phyloP scores from a whole-genome alignment of 2,329 filamentous ascomycete genomes.

The Exophiala dermatitidis region DNA sequence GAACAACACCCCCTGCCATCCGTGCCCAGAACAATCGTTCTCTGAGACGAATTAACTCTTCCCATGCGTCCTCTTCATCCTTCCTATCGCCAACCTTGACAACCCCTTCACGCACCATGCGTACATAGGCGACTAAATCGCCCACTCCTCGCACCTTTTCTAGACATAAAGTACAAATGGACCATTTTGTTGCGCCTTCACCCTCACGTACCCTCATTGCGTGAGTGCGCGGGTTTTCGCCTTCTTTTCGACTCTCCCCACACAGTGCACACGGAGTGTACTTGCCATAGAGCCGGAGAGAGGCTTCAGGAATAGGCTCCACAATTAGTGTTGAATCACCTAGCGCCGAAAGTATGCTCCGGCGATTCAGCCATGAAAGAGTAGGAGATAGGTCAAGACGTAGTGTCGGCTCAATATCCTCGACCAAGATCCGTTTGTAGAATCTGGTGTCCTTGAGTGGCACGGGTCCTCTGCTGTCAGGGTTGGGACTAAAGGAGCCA shows the following conservation, averaged over 20 bases:
- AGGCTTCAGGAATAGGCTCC: constrained; percentile 66
- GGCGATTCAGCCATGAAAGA: constrained; percentile 85
- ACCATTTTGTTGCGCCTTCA: constrained; percentile 79
- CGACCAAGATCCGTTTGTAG: constrained; percentile 78
- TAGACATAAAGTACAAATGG: constrained; percentile 83
- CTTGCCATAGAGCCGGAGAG: constrained; percentile 34
- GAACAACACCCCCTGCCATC: constrained; percentile 84
- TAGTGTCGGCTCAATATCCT: constrained; percentile 92
- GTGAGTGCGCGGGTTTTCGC: constrained; percentile 68
- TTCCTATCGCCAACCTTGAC: constrained; percentile 67
- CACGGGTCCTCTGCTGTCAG: constrained; percentile 30
- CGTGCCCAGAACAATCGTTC: constrained; percentile 98
- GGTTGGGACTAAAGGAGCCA: constrained; percentile 36
- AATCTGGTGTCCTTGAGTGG: constrained; percentile 85
- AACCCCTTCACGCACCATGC: constrained; percentile 86
- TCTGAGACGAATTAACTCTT: constrained; percentile 79
- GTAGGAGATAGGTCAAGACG: constrained; percentile 83
- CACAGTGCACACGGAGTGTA: constrained; percentile 74
- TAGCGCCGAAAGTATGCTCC: constrained; percentile 74
- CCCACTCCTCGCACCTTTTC: constrained; percentile 77
- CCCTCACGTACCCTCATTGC: constrained; percentile 83
- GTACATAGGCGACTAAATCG: constrained; percentile 84
- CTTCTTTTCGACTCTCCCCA: constrained; percentile 69
- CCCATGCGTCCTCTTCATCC: constrained; percentile 83
- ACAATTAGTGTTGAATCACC: constrained; percentile 81